A percentile compares a stretch with the other conserved stretches of the same genome.
Evolutionary conservation across 176 grass and related monocot species (phyloP).

Genomic region (Raddia distichophylla): DNA sequence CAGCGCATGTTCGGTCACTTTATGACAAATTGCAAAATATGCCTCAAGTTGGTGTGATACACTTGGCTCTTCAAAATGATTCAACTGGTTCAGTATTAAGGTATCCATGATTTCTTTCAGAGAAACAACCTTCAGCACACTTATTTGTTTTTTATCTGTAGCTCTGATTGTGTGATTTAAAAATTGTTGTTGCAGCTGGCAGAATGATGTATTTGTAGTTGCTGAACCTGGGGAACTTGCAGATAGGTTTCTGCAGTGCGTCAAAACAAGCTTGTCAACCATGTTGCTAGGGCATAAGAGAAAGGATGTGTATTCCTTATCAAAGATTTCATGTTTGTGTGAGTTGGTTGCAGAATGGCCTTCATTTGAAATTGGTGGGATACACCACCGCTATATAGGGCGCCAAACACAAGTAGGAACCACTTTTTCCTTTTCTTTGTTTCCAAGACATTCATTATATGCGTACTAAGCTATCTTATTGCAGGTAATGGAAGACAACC

Average conservation of each 20-base stretch:
- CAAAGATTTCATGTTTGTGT: conserved; percentile 79
- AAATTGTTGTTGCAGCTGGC: conserved; percentile 73
- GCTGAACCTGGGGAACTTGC: conserved; percentile 94
- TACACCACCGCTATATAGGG: conserved; percentile 90
- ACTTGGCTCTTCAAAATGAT: conserved; percentile 96
- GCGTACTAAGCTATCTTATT: conserved; percentile 25
- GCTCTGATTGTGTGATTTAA: conserved; percentile 28
- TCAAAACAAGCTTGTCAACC: conserved; percentile 75
- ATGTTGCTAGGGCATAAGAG: conserved; percentile 62
- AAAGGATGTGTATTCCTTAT: conserved; percentile 75
- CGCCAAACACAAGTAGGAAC: conserved; percentile 94
- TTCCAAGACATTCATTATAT: conserved; percentile 30
- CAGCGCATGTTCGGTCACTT: conserved; percentile 66
- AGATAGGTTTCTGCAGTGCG: conserved; percentile 89
- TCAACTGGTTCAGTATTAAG: conserved; percentile 91
- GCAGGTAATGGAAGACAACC: conserved; percentile 99
- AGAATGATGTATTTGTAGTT: conserved; percentile 99
- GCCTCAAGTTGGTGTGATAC: conserved; percentile 94
- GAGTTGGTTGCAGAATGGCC: conserved; percentile 86
- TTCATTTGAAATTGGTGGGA: conserved; percentile 87
- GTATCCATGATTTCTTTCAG: conserved; percentile 44
- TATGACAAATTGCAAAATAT: conserved; percentile 95
- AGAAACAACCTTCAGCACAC: background rate
- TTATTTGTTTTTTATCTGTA: conserved; percentile 22
- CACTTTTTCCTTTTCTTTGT: conserved; percentile 10